phyloP scores from a whole-genome alignment of 148 eudicot species.

The Persicaria tinctoria region DNA sequence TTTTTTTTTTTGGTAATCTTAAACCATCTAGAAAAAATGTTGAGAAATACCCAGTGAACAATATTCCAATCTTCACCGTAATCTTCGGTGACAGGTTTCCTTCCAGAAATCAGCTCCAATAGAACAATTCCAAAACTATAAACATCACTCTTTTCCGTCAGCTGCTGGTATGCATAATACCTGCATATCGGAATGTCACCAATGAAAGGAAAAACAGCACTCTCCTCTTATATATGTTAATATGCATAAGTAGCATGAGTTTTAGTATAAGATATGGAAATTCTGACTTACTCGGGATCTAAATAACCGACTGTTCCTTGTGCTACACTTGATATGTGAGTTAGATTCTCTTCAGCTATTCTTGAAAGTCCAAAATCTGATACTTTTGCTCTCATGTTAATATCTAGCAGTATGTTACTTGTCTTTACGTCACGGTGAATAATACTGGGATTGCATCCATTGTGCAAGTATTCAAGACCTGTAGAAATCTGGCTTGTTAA shows the following conservation, averaged over 20 bases:
- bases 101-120: conserved; percentile 82
- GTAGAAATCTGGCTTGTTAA: conserved; percentile 16
- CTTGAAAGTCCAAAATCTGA: conserved; percentile 94
- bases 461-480: conserved; percentile 96
- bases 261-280: neutral
- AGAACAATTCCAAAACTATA: conserved; percentile 93
- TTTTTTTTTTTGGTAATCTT: neutral
- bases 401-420: conserved; percentile 88
- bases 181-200: conserved; percentile 24
- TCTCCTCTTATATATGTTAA: neutral
- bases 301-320: conserved; percentile 89
- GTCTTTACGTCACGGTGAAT: conserved; percentile 97
- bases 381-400: conserved; percentile 94
- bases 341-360: conserved; percentile 82
- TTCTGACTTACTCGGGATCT: conserved; percentile 83
- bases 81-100: conserved; percentile 81
- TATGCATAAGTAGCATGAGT: neutral
- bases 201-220: neutral
- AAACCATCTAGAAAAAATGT: neutral
- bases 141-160: conserved; percentile 86
- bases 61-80: conserved; percentile 86
- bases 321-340: conserved; percentile 84
- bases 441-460: conserved; percentile 93
- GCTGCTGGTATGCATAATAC: conserved; percentile 79
- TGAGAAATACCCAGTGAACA: conserved; percentile 78